Base-by-base conservation (phyloP, 225 moss, liverwort and hornwort genomes). In the Pseudoscleropodium purum region DNA sequence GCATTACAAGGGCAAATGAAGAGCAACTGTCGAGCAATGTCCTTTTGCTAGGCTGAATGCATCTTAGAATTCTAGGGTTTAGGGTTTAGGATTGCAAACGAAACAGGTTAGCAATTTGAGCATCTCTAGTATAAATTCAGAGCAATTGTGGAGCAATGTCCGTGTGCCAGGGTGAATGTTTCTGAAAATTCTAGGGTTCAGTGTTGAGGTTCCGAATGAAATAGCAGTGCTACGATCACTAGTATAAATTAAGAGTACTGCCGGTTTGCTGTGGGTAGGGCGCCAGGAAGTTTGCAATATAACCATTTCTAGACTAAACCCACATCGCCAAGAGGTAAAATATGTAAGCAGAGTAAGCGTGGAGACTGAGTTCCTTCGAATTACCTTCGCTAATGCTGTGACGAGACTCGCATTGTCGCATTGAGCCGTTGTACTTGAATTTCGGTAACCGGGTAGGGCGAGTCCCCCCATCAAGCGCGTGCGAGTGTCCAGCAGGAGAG, bases 301-400 rank as follows among this genome's bases (percentile, higher is more conserved):
- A 37, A 54, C 16, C 56, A 54, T 43, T 88, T 79, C 45, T 84
- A 43, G 84, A 61, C 16, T 29, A 25, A 64, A 63, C 43, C 41
- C 54, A 57, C 43, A 45, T 77, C 49, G 31, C n/a, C 57, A 26
- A 41, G 63, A 65, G 49, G 60, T 10, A 23, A 62, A 60, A 8
- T 68, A 29, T 57, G 65, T 39, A 76, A 76, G 41, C 82, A 83
- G 31, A 63, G 19, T 56, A 41, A n/a, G 64, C 74, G 26, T 73
- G 13, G 19, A 47, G 47, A 41, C 52, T 72, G 57, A 79, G 26
- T 79, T 57, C 57, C 57, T 27, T 80, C 29, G 60, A 75, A 59
- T 74, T 85, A 93, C 93, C 93, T 91, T 93, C 26, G 88, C 82
- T 74, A 83, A 79, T 83, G 91, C 86, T 65, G 84, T 47, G 75